Base-by-base conservation (phyloP, 176 grass and related monocot species). In the Thalia dealbata region DNA sequence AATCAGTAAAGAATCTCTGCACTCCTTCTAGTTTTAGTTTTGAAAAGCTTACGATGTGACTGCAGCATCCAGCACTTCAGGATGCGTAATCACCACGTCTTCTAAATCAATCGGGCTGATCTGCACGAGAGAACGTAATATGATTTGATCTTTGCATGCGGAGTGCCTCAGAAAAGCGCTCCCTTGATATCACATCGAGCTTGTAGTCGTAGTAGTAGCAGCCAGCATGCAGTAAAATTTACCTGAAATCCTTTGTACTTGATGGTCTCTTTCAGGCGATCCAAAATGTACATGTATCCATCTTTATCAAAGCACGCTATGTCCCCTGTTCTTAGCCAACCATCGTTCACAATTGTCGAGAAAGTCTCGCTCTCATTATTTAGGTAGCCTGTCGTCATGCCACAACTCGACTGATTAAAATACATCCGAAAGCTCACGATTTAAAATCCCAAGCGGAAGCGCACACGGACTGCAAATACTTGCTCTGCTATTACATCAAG, bases 191-290 rank as follows among this genome's bases (percentile, higher is more conserved):
- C 16, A 29, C 14, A 3, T 65, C 16, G 63, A 14, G 10, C 3
- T 14, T 8, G 41, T n/a, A n/a, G n/a, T n/a, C n/a, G n/a, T n/a
- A n/a, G n/a, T n/a, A n/a, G n/a, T n/a, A n/a, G n/a, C n/a, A n/a
- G n/a, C n/a, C 1, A 45, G 25, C 14, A 52, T 51, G n/a, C 10
- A 70, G 23, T 67, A 3, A 9, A 24, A 21, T 69, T 22, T 85
- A 96, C 89, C 87, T 92, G 93, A 96, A 88, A 96, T 59, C 89
- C 89, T 80, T 96, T 96, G 76, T 96, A 92, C 56, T 96, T 96
- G 64, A 96, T 92, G 50, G 83, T 87, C 45, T 96, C 93, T 82
- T 96, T 96, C 80, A 90, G 76, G 41, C 93, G 86, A 76, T 81
- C 89, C 74, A 88, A 73, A 74, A 96, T 86, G 78, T 86, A 88